Percentiles rank a stretch among this genome's conserved stretches.
phyloP scores from a whole-genome alignment of 345 rosid species.

The Boechera stricta region DNA sequence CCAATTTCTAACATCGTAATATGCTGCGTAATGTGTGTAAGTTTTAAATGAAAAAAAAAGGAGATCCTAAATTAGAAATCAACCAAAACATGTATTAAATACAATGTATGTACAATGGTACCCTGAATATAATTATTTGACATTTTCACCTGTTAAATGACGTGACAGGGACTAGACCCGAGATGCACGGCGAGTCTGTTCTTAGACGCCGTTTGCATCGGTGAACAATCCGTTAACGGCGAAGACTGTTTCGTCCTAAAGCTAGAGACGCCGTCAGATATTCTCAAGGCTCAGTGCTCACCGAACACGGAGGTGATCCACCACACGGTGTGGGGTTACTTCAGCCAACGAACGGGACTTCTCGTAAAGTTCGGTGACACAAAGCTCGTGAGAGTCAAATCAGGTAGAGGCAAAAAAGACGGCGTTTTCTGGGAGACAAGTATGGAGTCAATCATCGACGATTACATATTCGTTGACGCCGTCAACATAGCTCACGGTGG shows the following conservation, averaged over 20 bases:
- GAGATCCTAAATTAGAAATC: too few relatives aligned
- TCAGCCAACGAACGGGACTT: conserved; percentile 89
- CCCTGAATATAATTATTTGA: too few relatives aligned
- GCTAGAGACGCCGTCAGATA: conserved; percentile 57
- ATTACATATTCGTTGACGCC: conserved; percentile 66
- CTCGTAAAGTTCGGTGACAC: conserved; percentile 74
- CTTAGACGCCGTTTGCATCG: conserved; percentile 71
- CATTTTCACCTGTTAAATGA: neutral
- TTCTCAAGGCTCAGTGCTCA: conserved; percentile 70
- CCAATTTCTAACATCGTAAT: too few relatives aligned
- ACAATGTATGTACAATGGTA: too few relatives aligned
- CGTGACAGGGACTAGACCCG: conserved; percentile 82
- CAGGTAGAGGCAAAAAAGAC: conserved; percentile 49
- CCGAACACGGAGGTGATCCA: conserved; percentile 72
- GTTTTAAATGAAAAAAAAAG: too few relatives aligned
- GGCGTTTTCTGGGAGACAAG: conserved; percentile 85
- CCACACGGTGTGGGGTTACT: conserved; percentile 91
- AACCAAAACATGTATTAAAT: neutral
- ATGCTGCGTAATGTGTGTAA: too few relatives aligned
- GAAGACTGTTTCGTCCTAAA: conserved; percentile 84
- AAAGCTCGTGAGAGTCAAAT: conserved; percentile 70
- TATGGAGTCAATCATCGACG: conserved; percentile 67
- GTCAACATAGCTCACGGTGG: conserved; percentile 83
- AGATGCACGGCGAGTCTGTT: conserved; percentile 78
- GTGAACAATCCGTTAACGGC: conserved; percentile 56